phyloP scores from a whole-genome alignment of 352 stramenopile genomes.

The Phytophthora meadii region DNA sequence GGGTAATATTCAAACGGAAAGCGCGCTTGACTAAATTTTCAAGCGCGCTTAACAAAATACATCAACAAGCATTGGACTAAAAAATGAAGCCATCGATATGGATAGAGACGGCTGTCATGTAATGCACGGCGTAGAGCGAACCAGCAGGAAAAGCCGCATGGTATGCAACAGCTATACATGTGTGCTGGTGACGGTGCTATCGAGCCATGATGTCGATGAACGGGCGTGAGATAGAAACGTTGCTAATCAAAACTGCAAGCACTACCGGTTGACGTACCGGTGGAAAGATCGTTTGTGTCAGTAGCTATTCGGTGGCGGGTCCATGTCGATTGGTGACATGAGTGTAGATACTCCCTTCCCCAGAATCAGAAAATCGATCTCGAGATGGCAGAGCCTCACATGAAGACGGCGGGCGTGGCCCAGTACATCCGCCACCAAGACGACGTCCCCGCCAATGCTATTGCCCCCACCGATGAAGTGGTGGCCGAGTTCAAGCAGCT shows the following conservation, averaged over 20 bases:
- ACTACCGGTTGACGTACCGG: slow-evolving; percentile 18
- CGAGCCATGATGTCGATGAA: neutral
- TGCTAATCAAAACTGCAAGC: neutral
- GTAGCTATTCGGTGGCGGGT: slow-evolving; percentile 18
- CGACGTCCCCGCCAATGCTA: slow-evolving; percentile 74
- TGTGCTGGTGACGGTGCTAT: neutral
- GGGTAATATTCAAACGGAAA: neutral
- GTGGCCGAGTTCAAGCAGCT: slow-evolving; percentile 83
- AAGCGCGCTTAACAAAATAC: slow-evolving; percentile 7
- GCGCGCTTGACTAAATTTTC: neutral
- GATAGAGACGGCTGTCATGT: too few species aligned
- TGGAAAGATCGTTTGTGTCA: slow-evolving; percentile 7
- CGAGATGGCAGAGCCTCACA: slow-evolving; percentile 78
- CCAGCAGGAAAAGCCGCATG: neutral
- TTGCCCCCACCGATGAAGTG: slow-evolving; percentile 68
- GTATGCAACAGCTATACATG: too few species aligned
- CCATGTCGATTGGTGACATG: slow-evolving; percentile 5
- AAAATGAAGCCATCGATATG: neutral
- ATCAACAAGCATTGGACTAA: neutral
- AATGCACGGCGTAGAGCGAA: neutral
- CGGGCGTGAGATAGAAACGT: neutral
- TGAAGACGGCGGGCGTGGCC: slow-evolving; percentile 87
- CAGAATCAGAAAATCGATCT: slow-evolving; percentile 6
- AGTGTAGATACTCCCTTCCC: slow-evolving; percentile 15
- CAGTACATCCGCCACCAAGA: slow-evolving; percentile 80